Evolutionary conservation across 805 yeast species (phyloP), one percentile per base, ranked within the genome.

Genomic region (Ogataea kodamae): DNA sequence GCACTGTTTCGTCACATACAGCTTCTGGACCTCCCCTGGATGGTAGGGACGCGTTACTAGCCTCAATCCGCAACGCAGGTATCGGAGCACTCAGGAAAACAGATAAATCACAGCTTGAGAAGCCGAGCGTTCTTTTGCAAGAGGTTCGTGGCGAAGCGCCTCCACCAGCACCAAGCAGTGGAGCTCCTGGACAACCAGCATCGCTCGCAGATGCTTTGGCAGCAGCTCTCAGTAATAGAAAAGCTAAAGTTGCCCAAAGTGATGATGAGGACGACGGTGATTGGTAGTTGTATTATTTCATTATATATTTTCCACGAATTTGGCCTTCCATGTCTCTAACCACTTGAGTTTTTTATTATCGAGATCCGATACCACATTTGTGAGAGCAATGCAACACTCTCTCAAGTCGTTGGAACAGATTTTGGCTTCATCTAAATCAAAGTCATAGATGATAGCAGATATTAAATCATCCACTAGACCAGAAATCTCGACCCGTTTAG

Each of bases 211-310:
- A 85, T 57, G 96, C 96, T 0, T 64, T 88, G 33, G 87, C 94
- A 7, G 84, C 84, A 11, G 97, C 97, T 3, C 69, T 90, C 45
- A 83, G 71, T 49, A 74, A 76, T 37, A 73, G 97, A 52, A 90
- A 90, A 61, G 76, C 74, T 13, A 87, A 86, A 57, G 95, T 90
- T 6, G 72, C 84, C 1, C 75, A 70, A 12, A 78, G 87, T 46
- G 95, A 87, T 44, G 92, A 82, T 40, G 95, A 84, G 47, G 92
- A 83, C 44, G 89, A 83, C 40, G 81, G 74, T 34, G 95, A 86
- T 33, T 81, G 87, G 87, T 35, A 15, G 14, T 12, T 31, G 30
- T 30, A 19, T 24, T 29, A 25, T 23, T n/a, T 18, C 18, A 35
- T 13, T 39, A 23, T 24, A 28, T 25, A 25, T 22, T 35, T 16